Evolutionary conservation across 495 filamentous ascomycete species (phyloP).

Genomic region (Extremus antarcticus): DNA sequence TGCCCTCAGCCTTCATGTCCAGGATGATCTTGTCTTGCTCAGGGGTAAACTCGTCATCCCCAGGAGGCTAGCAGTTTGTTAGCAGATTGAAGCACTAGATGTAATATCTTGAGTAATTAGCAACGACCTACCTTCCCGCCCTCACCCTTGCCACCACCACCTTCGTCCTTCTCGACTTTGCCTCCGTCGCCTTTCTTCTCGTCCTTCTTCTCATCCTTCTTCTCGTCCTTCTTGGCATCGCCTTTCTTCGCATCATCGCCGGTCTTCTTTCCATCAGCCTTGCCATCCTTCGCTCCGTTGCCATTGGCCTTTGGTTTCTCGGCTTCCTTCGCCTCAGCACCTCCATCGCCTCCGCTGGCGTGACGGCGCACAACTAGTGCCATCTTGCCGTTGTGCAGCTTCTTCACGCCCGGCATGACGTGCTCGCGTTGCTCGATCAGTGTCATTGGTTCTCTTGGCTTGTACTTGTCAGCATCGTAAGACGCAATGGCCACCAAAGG

Average conservation of each 20-base stretch:
- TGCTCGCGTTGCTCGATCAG: background rate
- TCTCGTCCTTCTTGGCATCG: background rate
- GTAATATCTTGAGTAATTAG: too few species aligned
- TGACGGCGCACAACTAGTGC: background rate
- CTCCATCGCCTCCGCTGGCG: background rate
- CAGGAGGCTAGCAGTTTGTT: background rate
- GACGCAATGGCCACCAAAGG: background rate
- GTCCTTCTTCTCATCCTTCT: constrained; percentile 1
- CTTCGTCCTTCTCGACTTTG: constrained; percentile 7
- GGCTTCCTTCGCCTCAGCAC: background rate
- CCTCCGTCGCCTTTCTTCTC: background rate
- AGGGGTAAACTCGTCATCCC: constrained; percentile 3
- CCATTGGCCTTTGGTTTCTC: background rate
- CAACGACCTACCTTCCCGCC: constrained; percentile 15
- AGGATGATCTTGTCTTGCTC: constrained; percentile 19
- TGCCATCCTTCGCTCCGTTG: background rate
- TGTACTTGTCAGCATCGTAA: background rate
- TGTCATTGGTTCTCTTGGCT: background rate
- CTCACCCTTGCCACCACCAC: constrained; percentile 1
- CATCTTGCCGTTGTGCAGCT: background rate
- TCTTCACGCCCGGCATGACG: background rate
- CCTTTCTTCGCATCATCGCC: background rate
- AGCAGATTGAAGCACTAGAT: background rate
- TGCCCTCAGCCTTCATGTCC: constrained; percentile 14
- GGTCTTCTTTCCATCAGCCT: background rate